Percentiles rank a stretch among this genome's conserved stretches.
Evolutionary conservation across 345 rosid species (phyloP).

Genomic region (Capsella bursapastoris): DNA sequence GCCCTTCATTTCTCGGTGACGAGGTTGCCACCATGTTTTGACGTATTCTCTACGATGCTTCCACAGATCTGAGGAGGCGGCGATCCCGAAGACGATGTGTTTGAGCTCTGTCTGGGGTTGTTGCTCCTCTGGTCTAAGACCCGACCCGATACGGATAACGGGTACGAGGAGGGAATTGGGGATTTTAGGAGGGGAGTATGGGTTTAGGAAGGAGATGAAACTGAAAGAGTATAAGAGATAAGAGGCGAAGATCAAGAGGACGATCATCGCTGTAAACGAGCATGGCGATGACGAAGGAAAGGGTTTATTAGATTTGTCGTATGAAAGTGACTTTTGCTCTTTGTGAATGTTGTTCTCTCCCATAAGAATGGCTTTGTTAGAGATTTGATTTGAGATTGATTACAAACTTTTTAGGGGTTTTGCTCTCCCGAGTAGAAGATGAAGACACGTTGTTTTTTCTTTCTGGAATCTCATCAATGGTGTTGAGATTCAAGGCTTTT

Average conservation of each 20-base stretch:
- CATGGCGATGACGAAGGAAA: background rate
- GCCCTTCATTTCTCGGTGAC: constrained; percentile 58
- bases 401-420: background rate
- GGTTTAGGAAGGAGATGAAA: constrained; percentile 51
- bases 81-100: constrained; percentile 75
- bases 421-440: background rate
- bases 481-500: constrained; percentile 21
- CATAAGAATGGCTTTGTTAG: background rate
- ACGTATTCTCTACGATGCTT: constrained; percentile 60
- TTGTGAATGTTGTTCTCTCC: constrained; percentile 34
- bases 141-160: constrained; percentile 43
- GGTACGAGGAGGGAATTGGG: constrained; percentile 38
- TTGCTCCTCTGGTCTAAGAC: constrained; percentile 16
- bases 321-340: constrained; percentile 22
- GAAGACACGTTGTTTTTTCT: background rate
- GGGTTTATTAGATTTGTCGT: constrained; percentile 37
- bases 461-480: too few relatives aligned
- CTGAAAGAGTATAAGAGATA: constrained; percentile 54
- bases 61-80: constrained; percentile 63
- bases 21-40: constrained; percentile 70
- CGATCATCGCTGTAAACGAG: constrained; percentile 41
- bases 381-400: background rate
- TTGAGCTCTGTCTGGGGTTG: constrained; percentile 40
- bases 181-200: constrained; percentile 38
- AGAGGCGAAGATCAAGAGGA: constrained; percentile 45